Evolutionary conservation across 257 asterid species (phyloP), one percentile per base, ranked within the genome.

Genomic region (Marsdenia floribunda): DNA sequence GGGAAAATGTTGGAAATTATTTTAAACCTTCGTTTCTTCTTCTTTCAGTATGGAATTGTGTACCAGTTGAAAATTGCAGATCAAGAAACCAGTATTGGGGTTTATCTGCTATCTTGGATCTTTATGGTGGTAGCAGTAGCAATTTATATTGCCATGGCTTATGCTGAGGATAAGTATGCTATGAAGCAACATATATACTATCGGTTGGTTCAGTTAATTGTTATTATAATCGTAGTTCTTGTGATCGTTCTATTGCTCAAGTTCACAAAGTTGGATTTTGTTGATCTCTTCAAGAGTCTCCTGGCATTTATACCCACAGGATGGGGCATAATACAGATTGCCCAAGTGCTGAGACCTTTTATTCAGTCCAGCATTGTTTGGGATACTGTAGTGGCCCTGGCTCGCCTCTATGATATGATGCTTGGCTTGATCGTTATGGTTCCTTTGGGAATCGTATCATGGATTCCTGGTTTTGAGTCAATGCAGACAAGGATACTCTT

Each of bases 221-320:
- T 90, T n/a, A 87, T 81, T 47, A 76, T 84, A 21, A 49, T 88
- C 37, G 80, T 89, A 0, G 82, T 82, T 19, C 89, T 90, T 52
- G 86, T 84, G 67, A 69, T 90, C 21, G 73, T 87, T 69, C 73
- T 90, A 38, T 82, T 89, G 72, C 80, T 94, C 82, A 78, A 76
- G 81, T 87, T 89, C 81, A 88, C 91, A 13, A 4, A 21, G 2
- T 81, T 88, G 38, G 75, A 73, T 9, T 53, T 77, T 22, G 24
- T 85, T 24, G 98, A 94, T 78, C 83, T 94, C 78, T 67, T 92
- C 5, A 85, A 81, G 65, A 88, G 97, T 84, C 86, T 92, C 76
- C 80, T 94, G 87, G 98, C 98, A 12, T 89, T 94, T 77, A 80
- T 94, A 63, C 98, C 98, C 37, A 94, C 98, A 4, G 98, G 98